A percentile compares a stretch with the other conserved stretches of the same genome.
These are phyloP conservation scores for Verticillium zaregamsianum DNA, from an alignment of 2,329 filamentous ascomycete genomes.

Conservation along the genomic window DNA sequence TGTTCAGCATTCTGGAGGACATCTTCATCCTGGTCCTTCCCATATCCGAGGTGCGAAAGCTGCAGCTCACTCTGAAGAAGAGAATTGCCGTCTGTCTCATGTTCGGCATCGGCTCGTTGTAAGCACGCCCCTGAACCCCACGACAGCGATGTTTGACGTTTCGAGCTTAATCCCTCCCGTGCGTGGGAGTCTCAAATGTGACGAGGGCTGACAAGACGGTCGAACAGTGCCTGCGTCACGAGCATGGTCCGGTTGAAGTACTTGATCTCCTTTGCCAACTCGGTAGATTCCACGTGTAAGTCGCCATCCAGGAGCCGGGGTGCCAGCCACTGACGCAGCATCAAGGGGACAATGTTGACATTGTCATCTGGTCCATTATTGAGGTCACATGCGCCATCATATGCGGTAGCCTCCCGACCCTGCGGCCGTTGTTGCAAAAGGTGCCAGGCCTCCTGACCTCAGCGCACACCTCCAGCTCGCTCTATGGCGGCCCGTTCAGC, in stretches of 20 bases:
- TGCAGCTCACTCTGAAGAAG: conserved; percentile 7
- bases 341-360: conserved; percentile 20
- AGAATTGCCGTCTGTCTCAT: conserved; percentile 7
- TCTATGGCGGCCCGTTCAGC: neutral
- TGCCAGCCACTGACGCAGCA: neutral
- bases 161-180: no score
- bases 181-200: neutral
- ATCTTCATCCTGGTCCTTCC: conserved; percentile 10
- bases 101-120: conserved; percentile 14
- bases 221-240: conserved; percentile 11
- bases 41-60: conserved; percentile 10
- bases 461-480: neutral
- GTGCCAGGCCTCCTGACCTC: neutral
- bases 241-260: conserved; percentile 13
- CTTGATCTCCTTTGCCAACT: conserved; percentile 9
- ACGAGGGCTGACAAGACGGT: neutral
- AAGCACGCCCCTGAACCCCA: neutral
- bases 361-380: conserved; percentile 25
- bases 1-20: conserved; percentile 13
- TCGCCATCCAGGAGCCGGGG: neutral
- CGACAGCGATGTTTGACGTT: no score
- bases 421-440: conserved; percentile 22
- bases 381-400: conserved; percentile 31
- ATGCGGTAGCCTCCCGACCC: conserved; percentile 35
- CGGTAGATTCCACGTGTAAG: conserved; percentile 6